Conservation (phyloP, 1,139 yeast genomes). For the Magnusiomyces sp. region DNA sequence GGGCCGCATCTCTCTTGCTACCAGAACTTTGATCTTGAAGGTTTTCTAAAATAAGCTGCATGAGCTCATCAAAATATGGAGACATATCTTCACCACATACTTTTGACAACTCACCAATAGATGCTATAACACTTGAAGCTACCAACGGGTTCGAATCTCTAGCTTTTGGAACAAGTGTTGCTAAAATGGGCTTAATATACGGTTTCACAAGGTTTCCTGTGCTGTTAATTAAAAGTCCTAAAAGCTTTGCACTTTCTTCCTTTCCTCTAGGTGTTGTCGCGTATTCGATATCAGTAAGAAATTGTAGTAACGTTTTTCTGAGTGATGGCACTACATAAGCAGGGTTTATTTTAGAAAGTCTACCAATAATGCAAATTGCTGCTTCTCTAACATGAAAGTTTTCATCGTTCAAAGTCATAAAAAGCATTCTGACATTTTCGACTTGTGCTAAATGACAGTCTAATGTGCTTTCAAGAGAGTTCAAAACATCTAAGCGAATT, state of each 20-base stretch:
- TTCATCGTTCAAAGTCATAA: conserved; percentile 90
- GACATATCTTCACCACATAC: conserved; percentile 83
- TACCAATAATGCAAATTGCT: conserved; percentile 74
- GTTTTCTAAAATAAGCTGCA: conserved; percentile 83
- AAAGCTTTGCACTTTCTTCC: conserved; percentile 77
- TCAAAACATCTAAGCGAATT: conserved; percentile 70
- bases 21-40: conserved; percentile 88
- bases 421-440: conserved; percentile 72
- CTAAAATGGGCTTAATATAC: conserved; percentile 81
- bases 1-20: conserved; percentile 80
- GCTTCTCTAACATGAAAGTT: conserved; percentile 72
- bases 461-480: conserved; percentile 62
- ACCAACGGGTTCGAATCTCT: conserved; percentile 64
- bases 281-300: conserved; percentile 76
- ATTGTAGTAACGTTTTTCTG: conserved; percentile 75
- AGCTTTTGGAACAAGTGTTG: conserved; percentile 70
- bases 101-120: conserved; percentile 83
- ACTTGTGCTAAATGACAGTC: conserved; percentile 94
- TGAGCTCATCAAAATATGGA: conserved; percentile 61
- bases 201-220: conserved; percentile 80
- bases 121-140: conserved; percentile 75
- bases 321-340: conserved; percentile 93
- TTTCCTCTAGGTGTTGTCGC: conserved; percentile 66
- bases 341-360: conserved; percentile 80
- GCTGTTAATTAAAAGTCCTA: conserved; percentile 65